phyloP scores from a whole-genome alignment of 2,329 filamentous ascomycete genomes.

The Colletotrichum sp. region DNA sequence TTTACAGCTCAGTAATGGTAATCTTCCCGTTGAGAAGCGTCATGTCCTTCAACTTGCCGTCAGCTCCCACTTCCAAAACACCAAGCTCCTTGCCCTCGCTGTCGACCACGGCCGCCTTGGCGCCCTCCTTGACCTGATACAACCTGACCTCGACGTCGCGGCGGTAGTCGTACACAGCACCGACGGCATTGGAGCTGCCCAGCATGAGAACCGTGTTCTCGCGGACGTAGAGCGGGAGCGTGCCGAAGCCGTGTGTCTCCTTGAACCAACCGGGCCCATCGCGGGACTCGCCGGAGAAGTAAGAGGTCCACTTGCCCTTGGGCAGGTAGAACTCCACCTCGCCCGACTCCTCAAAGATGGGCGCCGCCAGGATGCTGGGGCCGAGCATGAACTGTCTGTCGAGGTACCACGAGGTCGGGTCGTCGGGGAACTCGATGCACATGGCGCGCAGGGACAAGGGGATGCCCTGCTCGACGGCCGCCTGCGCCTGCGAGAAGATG shows the following conservation, averaged over 20 bases:
- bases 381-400: constrained; percentile 81
- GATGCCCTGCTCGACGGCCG: constrained; percentile 53
- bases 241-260: constrained; percentile 64
- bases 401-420: constrained; percentile 70
- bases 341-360: constrained; percentile 67
- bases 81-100: constrained; percentile 46
- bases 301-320: constrained; percentile 50
- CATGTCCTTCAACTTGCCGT: constrained; percentile 44
- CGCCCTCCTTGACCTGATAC: constrained; percentile 46
- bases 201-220: constrained; percentile 56
- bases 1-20: constrained; percentile 12
- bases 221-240: constrained; percentile 62
- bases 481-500: constrained; percentile 48
- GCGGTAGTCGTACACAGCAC: constrained; percentile 53
- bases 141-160: constrained; percentile 52
- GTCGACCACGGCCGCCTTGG: constrained; percentile 47
- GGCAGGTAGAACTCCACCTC: constrained; percentile 71
- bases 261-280: constrained; percentile 62
- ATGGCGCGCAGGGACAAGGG: constrained; percentile 69
- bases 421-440: constrained; percentile 73
- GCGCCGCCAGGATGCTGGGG: constrained; percentile 65
- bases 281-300: constrained; percentile 54
- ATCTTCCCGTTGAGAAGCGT: constrained; percentile 42
- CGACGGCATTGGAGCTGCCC: constrained; percentile 41
- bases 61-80: constrained; percentile 40